phyloP scores from a whole-genome alignment of 2,329 filamentous ascomycete genomes.

The Dactylellina haptotyla region DNA sequence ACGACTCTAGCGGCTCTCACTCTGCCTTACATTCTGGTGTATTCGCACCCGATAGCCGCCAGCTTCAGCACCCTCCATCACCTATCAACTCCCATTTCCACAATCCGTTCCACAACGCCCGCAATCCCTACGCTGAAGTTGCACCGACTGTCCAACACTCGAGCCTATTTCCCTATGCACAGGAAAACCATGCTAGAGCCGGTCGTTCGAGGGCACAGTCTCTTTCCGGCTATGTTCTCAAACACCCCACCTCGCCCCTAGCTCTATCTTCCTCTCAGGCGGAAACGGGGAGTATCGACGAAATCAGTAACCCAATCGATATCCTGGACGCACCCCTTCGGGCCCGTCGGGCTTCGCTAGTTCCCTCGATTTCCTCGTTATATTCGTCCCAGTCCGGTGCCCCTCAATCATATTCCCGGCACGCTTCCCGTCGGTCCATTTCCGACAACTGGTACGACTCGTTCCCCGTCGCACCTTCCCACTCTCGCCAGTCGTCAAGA shows the following conservation, averaged over 20 bases:
- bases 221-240: constrained; percentile 82
- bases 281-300: constrained; percentile 51
- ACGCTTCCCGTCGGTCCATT: constrained; percentile 76
- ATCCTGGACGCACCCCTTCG: constrained; percentile 62
- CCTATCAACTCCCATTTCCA: constrained; percentile 58
- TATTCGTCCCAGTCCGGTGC: constrained; percentile 60
- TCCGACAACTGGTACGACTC: constrained; percentile 64
- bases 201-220: constrained; percentile 65
- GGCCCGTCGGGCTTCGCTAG: constrained; percentile 76
- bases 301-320: constrained; percentile 71
- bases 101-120: constrained; percentile 63
- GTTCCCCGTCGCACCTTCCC: constrained; percentile 63
- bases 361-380: constrained; percentile 69
- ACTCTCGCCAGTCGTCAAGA: constrained; percentile 67
- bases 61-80: constrained; percentile 62
- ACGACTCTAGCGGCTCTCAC: constrained; percentile 73
- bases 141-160: constrained; percentile 58
- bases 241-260: constrained; percentile 89
- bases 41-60: constrained; percentile 66
- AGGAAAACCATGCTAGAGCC: constrained; percentile 55
- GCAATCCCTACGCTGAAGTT: constrained; percentile 69
- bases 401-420: constrained; percentile 62
- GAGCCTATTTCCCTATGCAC: constrained; percentile 28
- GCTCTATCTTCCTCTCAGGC: constrained; percentile 72
- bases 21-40: constrained; percentile 78